Evolutionary conservation across 352 stramenopile genomes (phyloP).

Genomic region (Peronospora farinosa): DNA sequence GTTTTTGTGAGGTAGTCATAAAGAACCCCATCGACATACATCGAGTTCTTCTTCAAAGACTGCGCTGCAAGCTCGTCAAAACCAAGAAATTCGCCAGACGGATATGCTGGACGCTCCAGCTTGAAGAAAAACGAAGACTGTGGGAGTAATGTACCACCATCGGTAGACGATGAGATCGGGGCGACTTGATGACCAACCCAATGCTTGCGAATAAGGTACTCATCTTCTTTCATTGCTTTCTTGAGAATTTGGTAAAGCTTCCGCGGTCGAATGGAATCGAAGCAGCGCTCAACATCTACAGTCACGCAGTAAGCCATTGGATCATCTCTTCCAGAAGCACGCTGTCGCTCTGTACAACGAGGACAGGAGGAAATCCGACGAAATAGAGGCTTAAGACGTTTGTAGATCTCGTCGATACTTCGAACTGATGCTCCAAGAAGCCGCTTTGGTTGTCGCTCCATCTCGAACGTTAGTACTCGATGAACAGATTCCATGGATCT

Average conservation of each 20-base stretch:
- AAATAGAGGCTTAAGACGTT: constrained; percentile 43
- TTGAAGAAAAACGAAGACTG: constrained; percentile 44
- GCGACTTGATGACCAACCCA: constrained; percentile 55
- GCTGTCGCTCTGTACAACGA: constrained; percentile 22
- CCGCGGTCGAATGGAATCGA: constrained; percentile 65
- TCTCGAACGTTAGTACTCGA: constrained; percentile 55
- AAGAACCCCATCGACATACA: constrained; percentile 72
- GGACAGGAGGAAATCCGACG: constrained; percentile 28
- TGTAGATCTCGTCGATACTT: constrained; percentile 67
- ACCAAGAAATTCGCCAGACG: constrained; percentile 41
- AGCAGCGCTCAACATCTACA: constrained; percentile 76
- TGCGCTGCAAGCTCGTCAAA: constrained; percentile 47
- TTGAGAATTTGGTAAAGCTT: constrained; percentile 67
- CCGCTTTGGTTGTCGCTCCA: constrained; percentile 41
- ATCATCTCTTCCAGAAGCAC: background rate
- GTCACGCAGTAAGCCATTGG: constrained; percentile 49
- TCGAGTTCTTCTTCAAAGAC: constrained; percentile 35
- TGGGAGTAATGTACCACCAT: constrained; percentile 2
- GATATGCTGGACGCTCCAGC: constrained; percentile 47
- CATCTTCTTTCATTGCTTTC: constrained; percentile 52
- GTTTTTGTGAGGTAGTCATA: constrained; percentile 62
- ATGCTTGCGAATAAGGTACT: constrained; percentile 72
- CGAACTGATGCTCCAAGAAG: constrained; percentile 52
- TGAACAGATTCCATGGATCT: constrained; percentile 51
- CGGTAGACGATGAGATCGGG: constrained; percentile 10